phyloP scores from a whole-genome alignment of 306 rosid species.

The Vigna angularis region DNA sequence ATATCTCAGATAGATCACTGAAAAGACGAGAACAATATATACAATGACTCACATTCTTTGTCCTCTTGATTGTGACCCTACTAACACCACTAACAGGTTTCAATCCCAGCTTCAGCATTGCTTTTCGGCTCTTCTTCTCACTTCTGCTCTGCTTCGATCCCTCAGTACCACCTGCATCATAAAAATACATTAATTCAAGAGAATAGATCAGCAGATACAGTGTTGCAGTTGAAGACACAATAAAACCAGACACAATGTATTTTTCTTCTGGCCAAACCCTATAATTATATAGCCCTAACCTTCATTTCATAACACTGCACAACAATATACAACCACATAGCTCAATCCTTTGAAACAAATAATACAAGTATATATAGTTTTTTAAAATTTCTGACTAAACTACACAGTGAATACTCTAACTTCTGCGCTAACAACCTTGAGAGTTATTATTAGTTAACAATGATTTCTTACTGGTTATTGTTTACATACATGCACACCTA shows the following conservation, averaged over 20 bases:
- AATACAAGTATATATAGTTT: neutral
- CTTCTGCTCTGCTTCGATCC: constrained; percentile 96
- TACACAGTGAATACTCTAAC: neutral
- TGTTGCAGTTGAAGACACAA: neutral
- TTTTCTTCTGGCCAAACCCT: constrained; percentile 14
- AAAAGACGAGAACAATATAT: neutral
- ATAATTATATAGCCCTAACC: neutral
- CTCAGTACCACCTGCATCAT: constrained; percentile 65
- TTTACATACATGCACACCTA: neutral
- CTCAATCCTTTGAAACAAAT: neutral
- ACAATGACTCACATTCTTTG: constrained; percentile 66
- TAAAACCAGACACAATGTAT: neutral
- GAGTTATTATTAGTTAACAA: neutral
- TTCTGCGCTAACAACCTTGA: neutral
- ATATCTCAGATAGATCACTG: neutral
- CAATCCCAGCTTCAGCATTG: constrained; percentile 95
- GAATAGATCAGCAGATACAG: neutral
- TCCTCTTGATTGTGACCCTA: constrained; percentile 90
- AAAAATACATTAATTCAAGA: constrained; percentile 18
- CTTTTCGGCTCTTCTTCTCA: constrained; percentile 97
- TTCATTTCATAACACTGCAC: neutral
- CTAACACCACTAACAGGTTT: constrained; percentile 89
- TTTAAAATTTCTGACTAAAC: neutral
- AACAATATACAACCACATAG: neutral
- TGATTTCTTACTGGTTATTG: neutral